phyloP scores from a whole-genome alignment of 2,329 filamentous ascomycete species.

The Fusarium fracticaudum region DNA sequence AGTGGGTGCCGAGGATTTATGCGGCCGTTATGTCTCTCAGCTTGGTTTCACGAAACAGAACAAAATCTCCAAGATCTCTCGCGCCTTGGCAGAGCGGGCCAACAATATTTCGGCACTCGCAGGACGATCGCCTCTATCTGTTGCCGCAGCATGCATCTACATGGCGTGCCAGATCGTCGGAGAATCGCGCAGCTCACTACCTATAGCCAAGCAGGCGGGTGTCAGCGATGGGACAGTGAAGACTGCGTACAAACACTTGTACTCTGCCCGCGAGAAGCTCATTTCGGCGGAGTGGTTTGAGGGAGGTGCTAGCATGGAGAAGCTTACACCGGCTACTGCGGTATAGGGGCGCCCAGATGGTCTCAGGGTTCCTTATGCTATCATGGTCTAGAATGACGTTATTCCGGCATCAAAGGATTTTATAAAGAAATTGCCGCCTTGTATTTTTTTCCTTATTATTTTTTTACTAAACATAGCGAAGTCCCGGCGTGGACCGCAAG shows the following conservation, averaged over 20 bases:
- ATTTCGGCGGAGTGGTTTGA: conserved; percentile 80
- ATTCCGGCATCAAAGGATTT: not conserved
- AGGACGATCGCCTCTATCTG: conserved; percentile 91
- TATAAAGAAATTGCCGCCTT: not conserved
- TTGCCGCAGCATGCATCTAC: conserved; percentile 95
- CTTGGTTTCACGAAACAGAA: conserved; percentile 77
- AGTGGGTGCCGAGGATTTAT: conserved; percentile 84
- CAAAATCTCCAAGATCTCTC: conserved; percentile 81
- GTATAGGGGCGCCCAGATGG: not conserved
- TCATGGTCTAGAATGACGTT: not conserved
- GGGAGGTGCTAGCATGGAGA: conserved; percentile 75
- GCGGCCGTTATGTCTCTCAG: conserved; percentile 87
- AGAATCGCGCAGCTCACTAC: conserved; percentile 79
- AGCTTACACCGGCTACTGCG: conserved; percentile 64
- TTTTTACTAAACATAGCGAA: not conserved
- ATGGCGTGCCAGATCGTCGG: conserved; percentile 91
- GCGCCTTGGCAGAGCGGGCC: conserved; percentile 80
- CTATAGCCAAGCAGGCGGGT: conserved; percentile 84
- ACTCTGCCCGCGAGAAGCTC: conserved; percentile 76
- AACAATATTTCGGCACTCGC: conserved; percentile 82
- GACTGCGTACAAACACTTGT: conserved; percentile 91
- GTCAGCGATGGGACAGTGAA: conserved; percentile 98
- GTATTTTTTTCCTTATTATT: not conserved
- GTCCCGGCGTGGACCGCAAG: not conserved
- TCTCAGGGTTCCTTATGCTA: not conserved